Evolutionary conservation across 148 eudicot genomes (phyloP).

Genomic region (Rhododendron williamsianum): DNA sequence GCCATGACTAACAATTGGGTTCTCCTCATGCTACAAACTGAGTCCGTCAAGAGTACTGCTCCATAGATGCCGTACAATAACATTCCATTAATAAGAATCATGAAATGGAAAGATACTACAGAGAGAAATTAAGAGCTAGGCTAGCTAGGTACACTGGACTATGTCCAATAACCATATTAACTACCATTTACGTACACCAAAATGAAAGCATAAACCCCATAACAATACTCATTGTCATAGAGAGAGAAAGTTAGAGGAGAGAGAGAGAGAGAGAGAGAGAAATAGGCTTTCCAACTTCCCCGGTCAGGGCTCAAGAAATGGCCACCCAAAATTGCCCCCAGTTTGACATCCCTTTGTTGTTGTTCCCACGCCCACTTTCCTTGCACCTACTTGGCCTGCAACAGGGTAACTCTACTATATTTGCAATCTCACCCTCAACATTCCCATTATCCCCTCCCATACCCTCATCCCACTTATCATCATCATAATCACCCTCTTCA

Average conservation of each 20-base stretch:
- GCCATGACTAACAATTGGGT: background rate
- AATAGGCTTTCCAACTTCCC: background rate
- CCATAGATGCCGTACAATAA: background rate
- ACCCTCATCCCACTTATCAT: background rate
- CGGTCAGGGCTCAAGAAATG: slow-evolving; percentile 5
- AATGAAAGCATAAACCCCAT: background rate
- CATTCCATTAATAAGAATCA: slow-evolving; percentile 1
- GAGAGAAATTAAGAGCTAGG: background rate
- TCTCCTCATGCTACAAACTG: background rate
- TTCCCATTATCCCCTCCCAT: background rate
- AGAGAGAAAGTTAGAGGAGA: background rate
- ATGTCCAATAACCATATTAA: slow-evolving; percentile 13
- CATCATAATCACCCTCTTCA: background rate
- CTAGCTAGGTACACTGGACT: background rate
- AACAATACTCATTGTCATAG: background rate
- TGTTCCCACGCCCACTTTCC: background rate
- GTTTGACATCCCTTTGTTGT: background rate
- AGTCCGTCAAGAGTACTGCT: background rate
- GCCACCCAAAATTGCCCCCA: slow-evolving; percentile 30
- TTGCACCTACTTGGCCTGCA: background rate
- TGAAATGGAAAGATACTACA: background rate
- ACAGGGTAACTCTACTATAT: background rate
- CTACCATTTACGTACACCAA: background rate
- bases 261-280: background rate
- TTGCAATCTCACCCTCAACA: background rate